A percentile compares a stretch with the other conserved stretches of the same genome.
Evolutionary conservation across 352 stramenopile genomes (phyloP).

Genomic region (Lagenidium giganteum): DNA sequence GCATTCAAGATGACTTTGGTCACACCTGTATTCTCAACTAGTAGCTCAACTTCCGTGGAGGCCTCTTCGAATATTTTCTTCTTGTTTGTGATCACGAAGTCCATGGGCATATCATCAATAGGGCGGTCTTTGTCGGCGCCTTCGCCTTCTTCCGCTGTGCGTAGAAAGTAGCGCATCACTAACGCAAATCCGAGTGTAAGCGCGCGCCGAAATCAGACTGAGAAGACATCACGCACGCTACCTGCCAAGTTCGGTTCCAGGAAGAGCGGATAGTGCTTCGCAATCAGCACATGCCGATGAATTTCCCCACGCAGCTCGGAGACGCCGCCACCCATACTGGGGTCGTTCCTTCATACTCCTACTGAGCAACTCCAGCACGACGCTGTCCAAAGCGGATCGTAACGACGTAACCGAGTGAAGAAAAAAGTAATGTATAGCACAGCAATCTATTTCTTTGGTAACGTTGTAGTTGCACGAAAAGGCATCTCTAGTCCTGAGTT

Average conservation of each 20-base stretch:
- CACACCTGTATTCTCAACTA: constrained; percentile 47
- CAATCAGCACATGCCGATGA: constrained; percentile 57
- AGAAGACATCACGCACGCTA: constrained; percentile 9
- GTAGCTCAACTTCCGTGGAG: constrained; percentile 67
- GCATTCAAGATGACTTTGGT: constrained; percentile 37
- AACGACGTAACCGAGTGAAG: no score
- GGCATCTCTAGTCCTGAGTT: no score
- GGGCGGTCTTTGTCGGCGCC: constrained; percentile 39
- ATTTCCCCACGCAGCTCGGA: constrained; percentile 62
- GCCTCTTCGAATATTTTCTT: constrained; percentile 46
- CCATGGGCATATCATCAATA: constrained; percentile 44
- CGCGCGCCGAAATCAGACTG: not conserved
- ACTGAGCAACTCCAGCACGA: no score
- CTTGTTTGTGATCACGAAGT: constrained; percentile 49
- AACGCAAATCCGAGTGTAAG: not conserved
- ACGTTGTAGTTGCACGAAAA: no score
- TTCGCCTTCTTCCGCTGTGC: constrained; percentile 56
- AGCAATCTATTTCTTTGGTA: no score
- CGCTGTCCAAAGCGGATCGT: no score
- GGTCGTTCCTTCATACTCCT: no score
- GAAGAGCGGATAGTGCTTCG: constrained; percentile 46
- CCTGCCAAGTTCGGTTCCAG: constrained; percentile 52
- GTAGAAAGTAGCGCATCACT: constrained; percentile 63
- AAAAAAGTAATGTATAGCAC: no score
- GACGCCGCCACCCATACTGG: constrained; percentile 54